Conservation (phyloP, 306 rosid genomes). For the peach (Prunus persica) region DNA sequence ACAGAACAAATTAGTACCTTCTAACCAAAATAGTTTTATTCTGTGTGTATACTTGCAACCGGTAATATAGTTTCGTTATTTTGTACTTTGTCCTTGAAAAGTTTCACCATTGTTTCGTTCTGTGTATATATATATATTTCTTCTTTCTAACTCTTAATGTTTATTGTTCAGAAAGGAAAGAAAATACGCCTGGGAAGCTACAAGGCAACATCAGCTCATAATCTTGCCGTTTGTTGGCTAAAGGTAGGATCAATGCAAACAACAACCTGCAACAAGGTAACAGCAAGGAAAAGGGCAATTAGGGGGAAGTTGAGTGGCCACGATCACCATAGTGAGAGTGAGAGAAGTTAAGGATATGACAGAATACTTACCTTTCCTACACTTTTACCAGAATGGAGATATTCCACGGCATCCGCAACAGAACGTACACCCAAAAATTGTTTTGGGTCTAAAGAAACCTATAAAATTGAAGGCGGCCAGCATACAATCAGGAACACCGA, state of each 20-base stretch:
- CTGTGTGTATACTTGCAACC: background rate
- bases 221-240: constrained; percentile 53
- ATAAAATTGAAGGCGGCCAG: constrained; percentile 13
- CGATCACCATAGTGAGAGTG: background rate
- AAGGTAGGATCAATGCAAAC: constrained; percentile 75
- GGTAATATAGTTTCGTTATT: too few relatives aligned
- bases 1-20: too few relatives aligned
- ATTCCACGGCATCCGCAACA: constrained; percentile 84
- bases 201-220: constrained; percentile 36
- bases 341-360: background rate
- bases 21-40: too few relatives aligned
- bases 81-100: background rate
- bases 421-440: constrained; percentile 67
- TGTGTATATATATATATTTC: background rate
- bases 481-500: background rate
- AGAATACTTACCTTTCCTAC: constrained; percentile 78
- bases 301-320: background rate
- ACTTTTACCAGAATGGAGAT: constrained; percentile 95
- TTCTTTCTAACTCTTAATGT: background rate
- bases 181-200: background rate
- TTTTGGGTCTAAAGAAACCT: constrained; percentile 82
- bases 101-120: background rate
- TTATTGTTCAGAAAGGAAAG: background rate
- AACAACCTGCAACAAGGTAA: constrained; percentile 45
- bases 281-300: background rate